Base-by-base conservation (phyloP, 257 asterid genomes). In the Nicotiana tomentosiformis region DNA sequence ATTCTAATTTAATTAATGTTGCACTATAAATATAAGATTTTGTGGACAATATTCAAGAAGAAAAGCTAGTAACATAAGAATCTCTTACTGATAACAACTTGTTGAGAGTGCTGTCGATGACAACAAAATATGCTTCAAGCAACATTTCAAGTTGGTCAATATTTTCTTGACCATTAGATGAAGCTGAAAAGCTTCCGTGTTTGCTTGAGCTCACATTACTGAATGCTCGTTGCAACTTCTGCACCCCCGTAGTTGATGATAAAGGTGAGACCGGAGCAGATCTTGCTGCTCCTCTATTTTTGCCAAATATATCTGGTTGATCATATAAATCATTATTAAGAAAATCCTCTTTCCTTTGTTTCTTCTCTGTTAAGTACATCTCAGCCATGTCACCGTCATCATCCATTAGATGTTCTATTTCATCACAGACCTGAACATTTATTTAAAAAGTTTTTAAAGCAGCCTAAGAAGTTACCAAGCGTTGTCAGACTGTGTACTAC, bases 351-450 rank as follows among this genome's bases (percentile, higher is more conserved):
- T 86, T 89, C 86, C 94, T 91, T 84, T 91, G 95, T 84, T 94
- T 96, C 92, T 96, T 96, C 85, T 96, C 98, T 2, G 99, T 93
- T 86, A 96, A 87, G 85, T 96, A 96, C 99, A 96, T 96, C 92
- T 94, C 98, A 3, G 98, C 99, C 99, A 96, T 96, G 84, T 96
- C 99, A 65, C 98, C 99, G 66, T 96, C 99, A 85, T 96, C 99
- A 77, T 96, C 91, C 98, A 96, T 96, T 77, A 94, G 91, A 88
- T 96, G 99, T 87, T 96, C 99, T 77, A 96, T 94, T 87, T 92
- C 98, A 86, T 91, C 98, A 80, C 97, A 94, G 55, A 94, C 98
- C 99, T 95, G 88, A 74, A 49, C 58, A 11, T 70, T 20, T 43
- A 12, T 70, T 70, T 70, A 43, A 20, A 70, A 43, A 16, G n/a